Conservation (phyloP, 441 rosid species). For the Melastoma candidum region DNA sequence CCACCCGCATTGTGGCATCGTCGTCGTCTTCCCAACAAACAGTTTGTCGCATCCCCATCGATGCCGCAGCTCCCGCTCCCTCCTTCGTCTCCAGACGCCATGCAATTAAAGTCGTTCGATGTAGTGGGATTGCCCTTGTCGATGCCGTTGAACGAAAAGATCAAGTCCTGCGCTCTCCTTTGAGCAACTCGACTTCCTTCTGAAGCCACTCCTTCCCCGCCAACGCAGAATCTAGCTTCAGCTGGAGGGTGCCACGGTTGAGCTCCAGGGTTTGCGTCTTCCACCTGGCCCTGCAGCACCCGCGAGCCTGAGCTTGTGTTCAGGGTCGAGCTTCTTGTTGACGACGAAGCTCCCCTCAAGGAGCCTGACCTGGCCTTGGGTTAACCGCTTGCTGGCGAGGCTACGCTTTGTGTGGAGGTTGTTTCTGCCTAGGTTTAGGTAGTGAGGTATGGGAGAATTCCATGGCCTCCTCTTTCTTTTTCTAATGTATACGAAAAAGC, state of each 20-base stretch:
- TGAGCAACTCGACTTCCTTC: constrained; percentile 12
- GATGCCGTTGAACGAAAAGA: background rate
- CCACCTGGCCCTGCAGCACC: constrained; percentile 76
- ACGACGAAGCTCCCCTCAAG: constrained; percentile 58
- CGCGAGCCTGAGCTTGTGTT: constrained; percentile 58
- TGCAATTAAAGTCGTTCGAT: background rate
- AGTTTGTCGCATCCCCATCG: background rate
- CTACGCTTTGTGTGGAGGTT: too few relatives aligned
- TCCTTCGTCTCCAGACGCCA: background rate
- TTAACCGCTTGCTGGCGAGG: constrained; percentile 44
- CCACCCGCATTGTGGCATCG: background rate
- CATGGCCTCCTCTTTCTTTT: constrained; percentile 18
- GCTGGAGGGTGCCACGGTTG: constrained; percentile 41
- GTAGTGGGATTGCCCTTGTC: too few relatives aligned
- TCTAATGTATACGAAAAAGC: too few relatives aligned
- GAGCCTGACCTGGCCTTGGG: constrained; percentile 57
- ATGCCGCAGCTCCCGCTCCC: constrained; percentile 6
- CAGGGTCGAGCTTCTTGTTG: constrained; percentile 64
- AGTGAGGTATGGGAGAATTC: constrained; percentile 22
- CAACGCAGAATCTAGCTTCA: constrained; percentile 1
- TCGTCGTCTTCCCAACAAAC: constrained; percentile 8
- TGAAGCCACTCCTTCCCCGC: constrained; percentile 12
- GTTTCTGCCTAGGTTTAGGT: constrained; percentile 17
- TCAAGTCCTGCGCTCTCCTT: constrained; percentile 7
- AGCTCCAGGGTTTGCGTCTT: constrained; percentile 65